Base-by-base conservation (phyloP, 352 stramenopile genomes). In the Aphanomyces stellatus region DNA sequence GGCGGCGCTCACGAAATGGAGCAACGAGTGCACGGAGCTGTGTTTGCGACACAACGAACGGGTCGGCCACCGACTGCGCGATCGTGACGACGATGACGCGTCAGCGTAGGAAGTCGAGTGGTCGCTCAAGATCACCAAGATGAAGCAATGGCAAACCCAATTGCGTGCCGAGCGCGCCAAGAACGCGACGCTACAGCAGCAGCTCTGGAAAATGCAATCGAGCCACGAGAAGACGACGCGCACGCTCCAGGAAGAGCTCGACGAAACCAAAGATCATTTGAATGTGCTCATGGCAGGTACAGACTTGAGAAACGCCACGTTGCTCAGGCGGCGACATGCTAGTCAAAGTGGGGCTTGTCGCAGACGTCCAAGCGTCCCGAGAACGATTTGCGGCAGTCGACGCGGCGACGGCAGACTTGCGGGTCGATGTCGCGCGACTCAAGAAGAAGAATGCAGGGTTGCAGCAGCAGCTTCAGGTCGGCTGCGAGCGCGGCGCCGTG, bases 21-120 rank as follows among this genome's bases (percentile, higher is more conserved):
- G 37, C 19, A 42, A 55, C 17, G 59, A 65, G 7, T 40, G 59
- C 27, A 65, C 37, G 3, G 59, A 65, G 22, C 17, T 56, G 8
- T 42, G 31, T 13, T 34, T 65, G 15, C 59, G 40, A 19, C 59
- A 65, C 46, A 65, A 65, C 28, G 59, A 65, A 28, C 59, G 59
- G 6, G 53, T 62, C 42, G 11, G 34, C 10, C n/a, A 15, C 57
- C 30, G 13, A 13, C 49, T 57, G 13, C 2, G 1, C 13, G 49
- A 15, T n/a, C 30, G 22, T 33, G 8, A 35, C 8, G 25, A 40
- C 46, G 17, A 64, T 64, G 41, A 56, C 6, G 0, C 35, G 22
- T 15, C 24, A 10, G 13, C 10, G 34, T 55, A 65, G 59, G 35
- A 65, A 19, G 59, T 65, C 4, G 59, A 8, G 5, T 15, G 27